Evolutionary conservation across 2,329 filamentous ascomycete species (phyloP).

Genomic region (Lachnellula willkommii): DNA sequence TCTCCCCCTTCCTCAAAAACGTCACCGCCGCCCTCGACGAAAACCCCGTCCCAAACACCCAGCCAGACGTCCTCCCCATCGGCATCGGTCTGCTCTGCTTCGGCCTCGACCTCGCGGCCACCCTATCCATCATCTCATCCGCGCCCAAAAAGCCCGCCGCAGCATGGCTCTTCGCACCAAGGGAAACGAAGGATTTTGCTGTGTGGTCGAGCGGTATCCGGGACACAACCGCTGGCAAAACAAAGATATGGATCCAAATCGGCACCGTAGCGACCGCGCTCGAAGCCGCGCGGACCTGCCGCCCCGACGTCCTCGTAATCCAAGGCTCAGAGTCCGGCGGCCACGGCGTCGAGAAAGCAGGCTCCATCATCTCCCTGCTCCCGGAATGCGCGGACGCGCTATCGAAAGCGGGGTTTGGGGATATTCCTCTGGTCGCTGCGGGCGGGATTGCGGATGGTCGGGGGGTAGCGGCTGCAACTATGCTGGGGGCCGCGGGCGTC

Average conservation of each 20-base stretch:
- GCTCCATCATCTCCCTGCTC: slow-evolving; percentile 32
- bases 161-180: slow-evolving; percentile 45
- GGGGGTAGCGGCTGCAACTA: slow-evolving; percentile 32
- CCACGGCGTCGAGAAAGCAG: slow-evolving; percentile 31
- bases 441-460: slow-evolving; percentile 36
- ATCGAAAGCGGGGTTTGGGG: slow-evolving; percentile 14
- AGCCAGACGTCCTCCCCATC: slow-evolving; percentile 34
- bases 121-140: slow-evolving; percentile 29
- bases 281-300: slow-evolving; percentile 18
- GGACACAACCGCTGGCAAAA: slow-evolving; percentile 16
- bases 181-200: slow-evolving; percentile 20
- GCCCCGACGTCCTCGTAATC: slow-evolving; percentile 33
- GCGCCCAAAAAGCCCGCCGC: slow-evolving; percentile 32
- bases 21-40: slow-evolving; percentile 14
- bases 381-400: slow-evolving; percentile 33
- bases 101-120: slow-evolving; percentile 36
- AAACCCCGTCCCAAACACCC: slow-evolving; percentile 8
- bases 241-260: slow-evolving; percentile 34
- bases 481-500: slow-evolving; percentile 37
- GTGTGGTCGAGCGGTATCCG: slow-evolving; percentile 29
- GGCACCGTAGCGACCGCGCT: slow-evolving; percentile 29
- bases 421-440: slow-evolving; percentile 31
- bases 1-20: slow-evolving; percentile 26
- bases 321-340: slow-evolving; percentile 36
- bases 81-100: slow-evolving; percentile 45